A percentile compares a stretch with the other conserved stretches of the same genome.
phyloP scores from a whole-genome alignment of 805 yeast species.

The Saturnispora silvae region DNA sequence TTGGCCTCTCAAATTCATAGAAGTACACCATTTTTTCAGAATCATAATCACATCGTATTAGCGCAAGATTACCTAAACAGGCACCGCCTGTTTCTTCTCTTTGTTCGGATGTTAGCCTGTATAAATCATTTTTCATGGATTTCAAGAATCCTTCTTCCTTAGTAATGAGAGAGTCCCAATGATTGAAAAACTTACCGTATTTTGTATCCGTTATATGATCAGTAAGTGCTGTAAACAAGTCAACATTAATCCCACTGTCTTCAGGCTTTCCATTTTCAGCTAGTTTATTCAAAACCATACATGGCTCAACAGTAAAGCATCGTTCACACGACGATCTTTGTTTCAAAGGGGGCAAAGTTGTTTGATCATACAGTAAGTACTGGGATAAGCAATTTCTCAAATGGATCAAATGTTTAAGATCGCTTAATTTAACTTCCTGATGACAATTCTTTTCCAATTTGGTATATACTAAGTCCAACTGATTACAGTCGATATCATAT shows the following conservation, averaged over 20 bases:
- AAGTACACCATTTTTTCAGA: constrained; percentile 21
- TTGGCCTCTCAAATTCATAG: constrained; percentile 40
- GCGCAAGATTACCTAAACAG: constrained; percentile 41
- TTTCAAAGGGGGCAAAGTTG: constrained; percentile 44
- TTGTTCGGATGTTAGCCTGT: constrained; percentile 48
- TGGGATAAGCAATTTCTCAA: constrained; percentile 62
- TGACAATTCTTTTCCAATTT: constrained; percentile 37
- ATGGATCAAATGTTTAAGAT: constrained; percentile 58
- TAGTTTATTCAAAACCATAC: constrained; percentile 57
- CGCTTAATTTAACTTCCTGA: constrained; percentile 37
- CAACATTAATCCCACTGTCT: constrained; percentile 40
- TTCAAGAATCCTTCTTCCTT: constrained; percentile 58
- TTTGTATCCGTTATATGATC: constrained; percentile 29
- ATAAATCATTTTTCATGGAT: constrained; percentile 49
- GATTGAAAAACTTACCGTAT: constrained; percentile 47
- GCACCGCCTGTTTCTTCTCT: constrained; percentile 55
- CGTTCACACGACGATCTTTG: constrained; percentile 46
- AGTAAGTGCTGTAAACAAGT: constrained; percentile 39
- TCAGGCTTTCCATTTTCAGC: constrained; percentile 48
- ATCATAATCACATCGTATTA: constrained; percentile 24
- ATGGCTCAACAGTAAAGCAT: constrained; percentile 45
- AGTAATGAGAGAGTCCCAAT: constrained; percentile 66
- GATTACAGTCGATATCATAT: constrained; percentile 56
- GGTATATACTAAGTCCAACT: constrained; percentile 66
- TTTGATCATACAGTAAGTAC: constrained; percentile 39